Conservation (phyloP, 2,329 filamentous ascomycete species). For the Diaporthe amygdali region DNA sequence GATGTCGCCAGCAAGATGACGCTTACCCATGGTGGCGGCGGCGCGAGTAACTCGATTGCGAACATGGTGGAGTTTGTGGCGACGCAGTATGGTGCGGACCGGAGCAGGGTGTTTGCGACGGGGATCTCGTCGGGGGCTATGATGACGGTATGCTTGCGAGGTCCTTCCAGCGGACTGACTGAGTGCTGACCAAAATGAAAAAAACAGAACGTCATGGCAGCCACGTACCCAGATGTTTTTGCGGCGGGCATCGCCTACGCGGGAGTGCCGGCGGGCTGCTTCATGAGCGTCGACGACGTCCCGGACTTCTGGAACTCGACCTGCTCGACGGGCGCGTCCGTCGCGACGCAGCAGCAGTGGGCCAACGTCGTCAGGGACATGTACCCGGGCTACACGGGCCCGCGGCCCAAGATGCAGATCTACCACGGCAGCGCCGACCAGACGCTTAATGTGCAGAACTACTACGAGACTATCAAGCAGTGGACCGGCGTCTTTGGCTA, state of each 20-base stretch:
- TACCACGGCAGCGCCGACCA: constrained; percentile 60
- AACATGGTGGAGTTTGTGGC: constrained; percentile 49
- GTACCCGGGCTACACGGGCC: constrained; percentile 56
- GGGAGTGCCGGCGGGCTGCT: constrained; percentile 51
- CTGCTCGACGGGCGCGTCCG: constrained; percentile 53
- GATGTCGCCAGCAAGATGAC: constrained; percentile 58
- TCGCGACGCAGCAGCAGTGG: constrained; percentile 52
- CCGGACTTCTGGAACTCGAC: constrained; percentile 53
- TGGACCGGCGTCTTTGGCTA: constrained; percentile 56
- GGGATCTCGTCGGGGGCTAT: constrained; percentile 55
- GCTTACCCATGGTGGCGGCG: constrained; percentile 61
- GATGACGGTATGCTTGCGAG: constrained; percentile 50
- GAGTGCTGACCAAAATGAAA: no score
- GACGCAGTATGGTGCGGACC: constrained; percentile 51
- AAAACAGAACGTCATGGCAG: constrained; percentile 42
- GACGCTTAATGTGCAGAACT: constrained; percentile 58
- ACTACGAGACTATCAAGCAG: constrained; percentile 62
- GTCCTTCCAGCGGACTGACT: constrained; percentile 36
- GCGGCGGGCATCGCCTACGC: constrained; percentile 49
- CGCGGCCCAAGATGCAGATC: constrained; percentile 60
- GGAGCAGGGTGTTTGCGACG: constrained; percentile 57
- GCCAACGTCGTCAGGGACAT: constrained; percentile 48
- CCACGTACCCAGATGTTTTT: constrained; percentile 54
- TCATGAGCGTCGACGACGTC: constrained; percentile 44
- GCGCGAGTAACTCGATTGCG: constrained; percentile 60